Evolutionary conservation across 78 protist genomes (phyloP).

Genomic region (Dictyostelium purpureum): DNA sequence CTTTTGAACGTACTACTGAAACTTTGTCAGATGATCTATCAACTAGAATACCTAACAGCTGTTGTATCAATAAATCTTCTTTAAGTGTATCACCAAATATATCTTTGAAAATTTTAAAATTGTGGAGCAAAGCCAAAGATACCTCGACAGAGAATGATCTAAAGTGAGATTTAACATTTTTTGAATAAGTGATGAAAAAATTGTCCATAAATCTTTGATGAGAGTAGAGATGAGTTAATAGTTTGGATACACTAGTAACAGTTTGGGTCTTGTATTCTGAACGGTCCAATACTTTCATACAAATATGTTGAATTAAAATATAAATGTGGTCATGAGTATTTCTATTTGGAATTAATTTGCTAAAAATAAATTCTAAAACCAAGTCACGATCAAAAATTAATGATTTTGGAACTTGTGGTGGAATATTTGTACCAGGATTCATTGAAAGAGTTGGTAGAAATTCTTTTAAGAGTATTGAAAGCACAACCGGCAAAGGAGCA

Average conservation of each 20-base stretch:
- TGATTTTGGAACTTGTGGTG: not conserved
- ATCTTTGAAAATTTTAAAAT: not conserved
- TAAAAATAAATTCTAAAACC: not conserved
- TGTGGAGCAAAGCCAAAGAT: slow-evolving; percentile 26
- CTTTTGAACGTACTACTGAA: slow-evolving; percentile 64
- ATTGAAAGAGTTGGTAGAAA: slow-evolving; percentile 11
- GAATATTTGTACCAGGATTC: not conserved
- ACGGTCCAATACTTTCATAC: slow-evolving; percentile 51
- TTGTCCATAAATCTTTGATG: not conserved
- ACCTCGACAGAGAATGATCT: slow-evolving; percentile 58
- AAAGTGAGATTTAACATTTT: slow-evolving; percentile 31
- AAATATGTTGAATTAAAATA: slow-evolving; percentile 53
- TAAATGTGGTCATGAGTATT: not conserved
- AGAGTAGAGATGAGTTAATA: not conserved
- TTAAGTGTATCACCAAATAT: not conserved
- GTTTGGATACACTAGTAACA: not conserved
- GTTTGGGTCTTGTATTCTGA: slow-evolving; percentile 44
- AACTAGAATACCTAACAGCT: slow-evolving; percentile 46
- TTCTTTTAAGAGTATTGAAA: slow-evolving; percentile 30
- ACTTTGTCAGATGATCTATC: slow-evolving; percentile 74
- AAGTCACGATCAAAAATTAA: slow-evolving; percentile 31
- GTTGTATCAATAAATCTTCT: not conserved
- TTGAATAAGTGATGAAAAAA: slow-evolving; percentile 30
- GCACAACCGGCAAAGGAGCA: not conserved
- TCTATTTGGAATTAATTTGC: not conserved